These are phyloP conservation scores for Cyberlindnera japonica DNA, from an alignment of 805 yeast genomes.

Conservation along the genomic window DNA sequence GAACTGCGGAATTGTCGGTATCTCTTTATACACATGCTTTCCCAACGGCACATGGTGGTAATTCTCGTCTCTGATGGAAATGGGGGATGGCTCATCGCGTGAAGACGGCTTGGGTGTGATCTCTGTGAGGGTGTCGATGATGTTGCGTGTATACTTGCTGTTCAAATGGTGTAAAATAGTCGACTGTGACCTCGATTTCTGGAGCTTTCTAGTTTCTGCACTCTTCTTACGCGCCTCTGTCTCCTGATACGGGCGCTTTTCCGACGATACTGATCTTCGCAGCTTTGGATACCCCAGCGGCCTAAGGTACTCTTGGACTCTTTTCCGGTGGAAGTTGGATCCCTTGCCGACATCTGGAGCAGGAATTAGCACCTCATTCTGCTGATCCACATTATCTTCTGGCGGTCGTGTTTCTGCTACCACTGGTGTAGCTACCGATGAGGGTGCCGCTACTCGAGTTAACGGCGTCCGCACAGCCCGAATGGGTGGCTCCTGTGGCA, in stretches of 20 bases:
- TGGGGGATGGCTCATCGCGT: conserved; percentile 13
- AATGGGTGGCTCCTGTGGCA: too few relatives aligned
- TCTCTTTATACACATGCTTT: conserved; percentile 28
- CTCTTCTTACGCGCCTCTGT: conserved; percentile 18
- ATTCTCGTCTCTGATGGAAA: conserved; percentile 7
- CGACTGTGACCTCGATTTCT: conserved; percentile 8
- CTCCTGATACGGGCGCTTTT: conserved; percentile 10
- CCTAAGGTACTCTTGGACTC: conserved; percentile 28
- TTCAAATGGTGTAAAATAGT: conserved; percentile 17
- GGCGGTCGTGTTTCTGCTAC: too few relatives aligned
- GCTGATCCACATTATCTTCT: too few relatives aligned
- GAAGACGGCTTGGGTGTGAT: conserved; percentile 24
- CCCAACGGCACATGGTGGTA: conserved; percentile 6
- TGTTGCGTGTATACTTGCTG: conserved; percentile 18
- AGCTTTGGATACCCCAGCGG: conserved; percentile 27
- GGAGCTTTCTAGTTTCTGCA: conserved; percentile 5
- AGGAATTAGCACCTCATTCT: too few relatives aligned
- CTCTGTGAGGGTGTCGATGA: conserved; percentile 24
- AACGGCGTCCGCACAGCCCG: too few relatives aligned
- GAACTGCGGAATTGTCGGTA: conserved; percentile 36
- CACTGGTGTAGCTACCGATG: too few relatives aligned
- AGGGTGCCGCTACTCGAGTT: too few relatives aligned
- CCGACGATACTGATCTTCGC: conserved; percentile 22
- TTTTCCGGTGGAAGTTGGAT: conserved; percentile 28
- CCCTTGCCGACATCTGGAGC: conserved; percentile 27